These are phyloP conservation scores for Amanita muscaria DNA, from an alignment of 768 basidiomycete genomes.

Conservation along the genomic window DNA sequence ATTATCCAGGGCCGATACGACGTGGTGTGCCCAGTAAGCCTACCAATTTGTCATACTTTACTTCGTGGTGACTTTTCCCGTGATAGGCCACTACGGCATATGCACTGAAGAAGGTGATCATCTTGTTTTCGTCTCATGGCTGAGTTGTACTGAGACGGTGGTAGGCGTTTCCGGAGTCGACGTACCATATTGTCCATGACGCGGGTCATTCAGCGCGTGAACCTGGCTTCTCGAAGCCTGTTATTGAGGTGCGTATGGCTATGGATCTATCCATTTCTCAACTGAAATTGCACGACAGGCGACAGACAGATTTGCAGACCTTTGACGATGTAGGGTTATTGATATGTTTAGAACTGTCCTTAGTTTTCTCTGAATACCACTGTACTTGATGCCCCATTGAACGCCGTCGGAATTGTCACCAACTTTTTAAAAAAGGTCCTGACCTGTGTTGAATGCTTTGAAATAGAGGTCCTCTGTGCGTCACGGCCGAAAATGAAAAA, in stretches of 20 bases:
- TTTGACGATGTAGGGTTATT: too few relatives aligned
- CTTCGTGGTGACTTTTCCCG: neutral
- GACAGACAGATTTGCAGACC: constrained; percentile 35
- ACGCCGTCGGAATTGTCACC: too few relatives aligned
- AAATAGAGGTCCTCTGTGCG: too few relatives aligned
- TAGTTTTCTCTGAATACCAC: too few relatives aligned
- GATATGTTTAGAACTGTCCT: too few relatives aligned
- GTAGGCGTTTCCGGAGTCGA: constrained; percentile 70
- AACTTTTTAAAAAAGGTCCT: too few relatives aligned
- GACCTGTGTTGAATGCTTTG: too few relatives aligned
- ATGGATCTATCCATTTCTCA: neutral
- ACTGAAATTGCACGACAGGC: constrained; percentile 21
- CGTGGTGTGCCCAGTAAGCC: constrained; percentile 69
- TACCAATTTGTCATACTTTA: neutral
- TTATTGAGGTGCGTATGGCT: constrained; percentile 66
- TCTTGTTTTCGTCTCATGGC: neutral
- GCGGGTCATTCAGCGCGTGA: constrained; percentile 86
- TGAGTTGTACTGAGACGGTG: neutral
- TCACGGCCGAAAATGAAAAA: too few relatives aligned
- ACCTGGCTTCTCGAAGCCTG: constrained; percentile 52
- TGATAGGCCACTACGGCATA: constrained; percentile 69
- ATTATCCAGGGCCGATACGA: constrained; percentile 87
- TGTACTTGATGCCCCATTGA: too few relatives aligned
- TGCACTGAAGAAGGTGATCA: constrained; percentile 59
- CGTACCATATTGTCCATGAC: constrained; percentile 68